A percentile compares a stretch with the other conserved stretches of the same genome.
phyloP scores from a whole-genome alignment of 805 yeast species.

The Metschnikowia reukaufii region DNA sequence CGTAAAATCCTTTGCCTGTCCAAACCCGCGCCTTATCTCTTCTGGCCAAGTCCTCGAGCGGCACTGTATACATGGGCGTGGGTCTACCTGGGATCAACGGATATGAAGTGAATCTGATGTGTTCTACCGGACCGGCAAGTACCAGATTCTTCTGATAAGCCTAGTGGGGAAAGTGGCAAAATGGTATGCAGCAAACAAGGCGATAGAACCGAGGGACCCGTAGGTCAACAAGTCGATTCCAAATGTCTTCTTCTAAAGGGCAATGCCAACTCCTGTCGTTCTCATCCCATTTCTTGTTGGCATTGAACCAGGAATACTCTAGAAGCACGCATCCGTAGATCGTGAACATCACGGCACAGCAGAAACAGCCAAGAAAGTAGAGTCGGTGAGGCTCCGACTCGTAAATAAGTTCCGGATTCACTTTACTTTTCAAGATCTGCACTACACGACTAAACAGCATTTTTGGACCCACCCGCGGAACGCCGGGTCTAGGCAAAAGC shows the following conservation, averaged over 20 bases:
- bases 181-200: constrained; percentile 31
- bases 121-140: constrained; percentile 62
- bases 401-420: constrained; percentile 70
- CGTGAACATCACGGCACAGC: constrained; percentile 65
- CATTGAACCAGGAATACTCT: constrained; percentile 55
- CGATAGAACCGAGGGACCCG: constrained; percentile 29
- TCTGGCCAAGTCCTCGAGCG: constrained; percentile 54
- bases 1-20: constrained; percentile 87
- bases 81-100: constrained; percentile 75
- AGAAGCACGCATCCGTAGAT: constrained; percentile 64
- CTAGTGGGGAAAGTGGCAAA: constrained; percentile 58
- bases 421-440: constrained; percentile 51
- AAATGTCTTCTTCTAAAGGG: constrained; percentile 45
- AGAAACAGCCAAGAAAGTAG: constrained; percentile 67
- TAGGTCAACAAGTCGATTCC: constrained; percentile 28
- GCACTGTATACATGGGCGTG: constrained; percentile 71
- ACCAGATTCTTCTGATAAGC: constrained; percentile 73
- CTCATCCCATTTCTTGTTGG: constrained; percentile 51
- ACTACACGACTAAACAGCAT: constrained; percentile 62
- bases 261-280: constrained; percentile 49
- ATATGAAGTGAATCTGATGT: constrained; percentile 67
- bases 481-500: constrained; percentile 71
- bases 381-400: constrained; percentile 82
- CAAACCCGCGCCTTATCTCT: constrained; percentile 67
- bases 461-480: constrained; percentile 65